Percentiles rank a stretch among this genome's conserved stretches.
phyloP scores from a whole-genome alignment of 495 filamentous ascomycete genomes.

The Penicillium subrubescens region DNA sequence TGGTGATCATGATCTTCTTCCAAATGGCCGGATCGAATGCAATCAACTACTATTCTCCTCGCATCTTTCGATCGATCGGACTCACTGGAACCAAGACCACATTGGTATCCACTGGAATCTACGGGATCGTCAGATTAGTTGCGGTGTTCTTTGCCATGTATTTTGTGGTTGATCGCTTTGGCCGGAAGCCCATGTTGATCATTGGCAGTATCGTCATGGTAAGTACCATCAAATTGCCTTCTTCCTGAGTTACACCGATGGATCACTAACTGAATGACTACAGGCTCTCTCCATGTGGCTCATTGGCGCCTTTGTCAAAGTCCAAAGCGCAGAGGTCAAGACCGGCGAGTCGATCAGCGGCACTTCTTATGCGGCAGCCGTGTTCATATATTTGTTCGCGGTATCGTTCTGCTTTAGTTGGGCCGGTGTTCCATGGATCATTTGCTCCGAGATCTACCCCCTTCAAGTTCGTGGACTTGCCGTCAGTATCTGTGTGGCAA shows the following conservation, averaged over 20 bases:
- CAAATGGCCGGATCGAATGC: slow-evolving; percentile 22
- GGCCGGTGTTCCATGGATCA: slow-evolving; percentile 55
- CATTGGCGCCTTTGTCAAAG: slow-evolving; percentile 14
- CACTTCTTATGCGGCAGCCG: slow-evolving; percentile 2
- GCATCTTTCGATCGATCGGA: slow-evolving; percentile 26
- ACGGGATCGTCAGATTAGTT: slow-evolving; percentile 20
- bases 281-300: slow-evolving; percentile 19
- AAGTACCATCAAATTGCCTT: neutral
- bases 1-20: slow-evolving; percentile 45
- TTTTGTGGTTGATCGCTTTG: slow-evolving; percentile 25
- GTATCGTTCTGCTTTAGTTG: slow-evolving; percentile 12
- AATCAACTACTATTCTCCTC: slow-evolving; percentile 30
- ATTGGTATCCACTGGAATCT: slow-evolving; percentile 24
- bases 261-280: neutral
- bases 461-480: slow-evolving; percentile 51
- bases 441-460: slow-evolving; percentile 47
- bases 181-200: slow-evolving; percentile 16
- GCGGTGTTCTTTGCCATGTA: slow-evolving; percentile 19
- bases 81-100: slow-evolving; percentile 13
- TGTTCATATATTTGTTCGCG: slow-evolving; percentile 13
- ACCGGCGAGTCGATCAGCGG: neutral
- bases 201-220: slow-evolving; percentile 9
- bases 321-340: slow-evolving; percentile 2
- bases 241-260: slow-evolving; percentile 17
- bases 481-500: slow-evolving; percentile 41